Evolutionary conservation across 331 rosid species (phyloP), one percentile per base, ranked within the genome.

Genomic region (Rhamnella rubrinervis): DNA sequence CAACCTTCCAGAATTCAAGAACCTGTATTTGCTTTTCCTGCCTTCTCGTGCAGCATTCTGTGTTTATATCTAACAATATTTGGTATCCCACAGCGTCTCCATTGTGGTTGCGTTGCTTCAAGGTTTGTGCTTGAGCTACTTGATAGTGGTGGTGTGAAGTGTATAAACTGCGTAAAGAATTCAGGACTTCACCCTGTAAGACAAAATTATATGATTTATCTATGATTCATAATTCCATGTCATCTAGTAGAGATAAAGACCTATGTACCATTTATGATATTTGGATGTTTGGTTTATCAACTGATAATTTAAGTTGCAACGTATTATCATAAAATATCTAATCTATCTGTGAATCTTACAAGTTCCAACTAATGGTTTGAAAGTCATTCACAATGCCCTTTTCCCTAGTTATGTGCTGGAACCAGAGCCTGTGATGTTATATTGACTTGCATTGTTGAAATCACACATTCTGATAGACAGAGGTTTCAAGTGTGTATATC

Each of bases 41-140:
- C 4, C 35, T 41, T 41, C 47, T 65, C 51, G 31, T 21, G 16
- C 69, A 35, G 35, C 8, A 58, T 61, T 31, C 9, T 51, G 13
- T 51, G 51, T 46, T 66, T 8, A 68, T 37, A 66, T 69, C 63
- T 61, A 63, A 41, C 68, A 52, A 55, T 61, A 56, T 74, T 67
- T 71, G 28, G 74, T 77, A 59, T 69, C 53, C 53, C 67, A 71
- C 88, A 95, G 99, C 92, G 74, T 61, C 97, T 95, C 51, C 99
- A 95, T 79, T 95, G 99, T 26, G 99, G 99, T 55, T 95, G 99
- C 71, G 66, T 85, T 80, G 92, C 92, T 72, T 95, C 97, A 64
- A 80, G 49, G 64, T 80, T 78, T 77, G 81, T 87, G 80, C 80
- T 95, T 68, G 96, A 89, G 82, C 88, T 89, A 21, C 91, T 87